Evolutionary conservation across 768 basidiomycete genomes (phyloP).

Genomic region (Strobilomyces dryophilus): DNA sequence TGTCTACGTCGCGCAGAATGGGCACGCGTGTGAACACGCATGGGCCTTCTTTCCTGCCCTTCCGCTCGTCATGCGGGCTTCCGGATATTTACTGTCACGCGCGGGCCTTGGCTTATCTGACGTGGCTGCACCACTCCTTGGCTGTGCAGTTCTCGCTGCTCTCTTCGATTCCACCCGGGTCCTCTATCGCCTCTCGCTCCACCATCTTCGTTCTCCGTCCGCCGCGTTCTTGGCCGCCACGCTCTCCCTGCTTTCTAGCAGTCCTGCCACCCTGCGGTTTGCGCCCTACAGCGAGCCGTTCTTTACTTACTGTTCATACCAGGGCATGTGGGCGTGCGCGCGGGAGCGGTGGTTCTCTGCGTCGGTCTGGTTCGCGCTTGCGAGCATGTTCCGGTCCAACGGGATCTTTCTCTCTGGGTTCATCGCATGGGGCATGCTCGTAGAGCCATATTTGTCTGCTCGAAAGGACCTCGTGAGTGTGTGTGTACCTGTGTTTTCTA

Average conservation of each 20-base stretch:
- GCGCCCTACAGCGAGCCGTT: conserved; percentile 84
- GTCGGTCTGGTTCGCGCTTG: conserved; percentile 57
- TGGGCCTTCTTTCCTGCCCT: conserved; percentile 85
- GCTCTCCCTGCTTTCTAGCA: conserved; percentile 76
- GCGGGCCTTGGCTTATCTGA: background rate
- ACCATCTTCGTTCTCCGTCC: conserved; percentile 49
- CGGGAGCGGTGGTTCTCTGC: conserved; percentile 49
- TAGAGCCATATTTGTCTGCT: conserved; percentile 46
- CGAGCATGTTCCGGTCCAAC: conserved; percentile 71
- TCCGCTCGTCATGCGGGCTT: conserved; percentile 48
- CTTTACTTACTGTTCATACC: conserved; percentile 78
- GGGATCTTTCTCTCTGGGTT: conserved; percentile 75
- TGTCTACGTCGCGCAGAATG: conserved; percentile 54
- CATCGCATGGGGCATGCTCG: conserved; percentile 66
- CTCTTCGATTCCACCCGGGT: conserved; percentile 41
- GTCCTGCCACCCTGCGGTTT: conserved; percentile 68
- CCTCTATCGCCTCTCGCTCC: conserved; percentile 56
- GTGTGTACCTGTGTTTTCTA: background rate
- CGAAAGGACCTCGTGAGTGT: conserved; percentile 29
- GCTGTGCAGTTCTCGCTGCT: conserved; percentile 35
- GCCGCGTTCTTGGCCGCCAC: conserved; percentile 59
- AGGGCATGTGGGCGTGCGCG: conserved; percentile 32
- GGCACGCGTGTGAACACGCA: conserved; percentile 68
- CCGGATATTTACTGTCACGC: conserved; percentile 21
- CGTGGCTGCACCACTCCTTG: conserved; percentile 31